Evolutionary conservation across 495 filamentous ascomycete species (phyloP), one percentile per base, ranked within the genome.

Genomic region (Penicillium malachiteum): DNA sequence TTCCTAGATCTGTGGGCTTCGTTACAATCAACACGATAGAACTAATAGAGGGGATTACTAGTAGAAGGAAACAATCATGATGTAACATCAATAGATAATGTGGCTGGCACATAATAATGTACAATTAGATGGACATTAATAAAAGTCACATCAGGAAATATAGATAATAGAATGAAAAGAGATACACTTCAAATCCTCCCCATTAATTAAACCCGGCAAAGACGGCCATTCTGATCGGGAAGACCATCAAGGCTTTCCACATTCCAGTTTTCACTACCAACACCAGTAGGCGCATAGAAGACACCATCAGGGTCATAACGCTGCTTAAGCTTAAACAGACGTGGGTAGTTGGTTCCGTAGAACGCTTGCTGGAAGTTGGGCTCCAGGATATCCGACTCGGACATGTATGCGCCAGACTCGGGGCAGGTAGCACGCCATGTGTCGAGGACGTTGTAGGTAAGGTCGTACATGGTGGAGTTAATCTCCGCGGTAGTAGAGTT

Each of bases 361-460:
- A 86, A 90, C 0, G 81, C 76, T 59, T 78, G 71, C 48, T 85
- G 80, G 70, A 82, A 88, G 47, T 84, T 64, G 0, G 85, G 84
- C 66, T 88, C 84, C 46, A 79, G 70, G n/a, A 81, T 66, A 63
- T 88, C 81, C 26, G 69, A 59, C 62, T 75, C 72, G 34, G 63
- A 64, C 66, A 72, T 68, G 52, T 73, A 73, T 0, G 69, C 68
- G n/a, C 71, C 70, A 0, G 68, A 49, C 0, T 67, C 64, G 3
- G 72, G 70, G 40, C 62, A 71, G 11, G 73, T 66, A 14, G 72
- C 67, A 37, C 80, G 74, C 80, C 80, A 83, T n/a, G 74, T 68
- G 10, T 75, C 74, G 43, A 83, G 73, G 43, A 78, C 63, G 14
- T 65, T 61, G 60, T 75, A 74, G 47, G 69, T 69, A 44, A 72